A percentile compares a stretch with the other conserved stretches of the same genome.
Conservation (phyloP, 805 yeast genomes). For the Zygosaccharomyces lentus region DNA sequence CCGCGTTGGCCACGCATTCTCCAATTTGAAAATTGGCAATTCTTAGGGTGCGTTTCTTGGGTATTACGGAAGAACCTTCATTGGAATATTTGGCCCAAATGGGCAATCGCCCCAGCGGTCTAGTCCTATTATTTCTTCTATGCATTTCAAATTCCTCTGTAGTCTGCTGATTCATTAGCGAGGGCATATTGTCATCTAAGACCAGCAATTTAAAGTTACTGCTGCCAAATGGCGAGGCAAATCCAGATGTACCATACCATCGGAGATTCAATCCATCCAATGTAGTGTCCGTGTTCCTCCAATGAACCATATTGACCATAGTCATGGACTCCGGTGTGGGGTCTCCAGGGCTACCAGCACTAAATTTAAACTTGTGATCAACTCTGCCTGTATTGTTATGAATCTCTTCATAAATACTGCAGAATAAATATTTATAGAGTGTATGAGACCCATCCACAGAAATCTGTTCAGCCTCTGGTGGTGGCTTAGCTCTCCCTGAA, state of each 20-base stretch:
- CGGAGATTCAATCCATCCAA: conserved; percentile 33
- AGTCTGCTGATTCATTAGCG: conserved; percentile 25
- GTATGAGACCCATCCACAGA: conserved; percentile 9
- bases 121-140: conserved; percentile 9
- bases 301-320: conserved; percentile 32
- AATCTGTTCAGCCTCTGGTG: conserved; percentile 13
- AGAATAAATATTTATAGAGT: conserved; percentile 32
- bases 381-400: conserved; percentile 25
- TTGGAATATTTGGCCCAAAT: conserved; percentile 32
- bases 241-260: conserved; percentile 40
- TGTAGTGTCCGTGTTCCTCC: conserved; percentile 35
- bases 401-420: conserved; percentile 30
- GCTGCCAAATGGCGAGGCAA: conserved; percentile 36
- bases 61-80: conserved; percentile 23
- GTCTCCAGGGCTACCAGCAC: conserved; percentile 18
- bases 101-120: conserved; percentile 26
- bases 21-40: conserved; percentile 25
- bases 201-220: conserved; percentile 35
- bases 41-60: conserved; percentile 26
- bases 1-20: conserved; percentile 14
- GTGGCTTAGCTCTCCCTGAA: conserved; percentile 12
- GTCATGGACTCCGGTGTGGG: conserved; percentile 22
- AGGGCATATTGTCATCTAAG: conserved; percentile 35
- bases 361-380: conserved; percentile 34
- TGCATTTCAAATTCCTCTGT: conserved; percentile 16